Evolutionary conservation across 2,329 filamentous ascomycete species (phyloP), one percentile per base, ranked within the genome.

Genomic region (Fusarium zealandicum): DNA sequence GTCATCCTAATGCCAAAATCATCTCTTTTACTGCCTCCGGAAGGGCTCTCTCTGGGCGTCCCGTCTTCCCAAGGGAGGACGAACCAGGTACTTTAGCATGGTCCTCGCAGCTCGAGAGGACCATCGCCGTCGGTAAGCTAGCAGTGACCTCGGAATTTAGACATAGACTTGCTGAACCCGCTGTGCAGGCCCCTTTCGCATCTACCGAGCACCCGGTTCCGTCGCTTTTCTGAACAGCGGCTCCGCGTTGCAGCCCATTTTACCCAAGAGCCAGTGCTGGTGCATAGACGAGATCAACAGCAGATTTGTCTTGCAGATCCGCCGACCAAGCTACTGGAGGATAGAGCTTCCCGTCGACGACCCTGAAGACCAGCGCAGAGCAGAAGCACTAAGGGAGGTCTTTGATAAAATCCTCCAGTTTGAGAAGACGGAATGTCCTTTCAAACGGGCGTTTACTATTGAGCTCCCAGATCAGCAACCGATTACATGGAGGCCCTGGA

Each of bases 221-320:
- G 90, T 95, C 13, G 90, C 91, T 11, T 97, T 96, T 68, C 80
- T 97, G 9, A 93, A 90, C 73, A 96, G 92, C 60, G 90, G 90
- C 54, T 86, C 85, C 49, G 88, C 93, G 13, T 81, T 96, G 14
- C 90, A 95, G 67, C 90, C 93, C 10, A 95, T 97, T 58, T 77
- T 97, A 45, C 91, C 90, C 18, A 91, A 91, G 72, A 96, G 92
- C 53, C 92, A 96, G 73, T 96, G 90, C 70, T 97, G 93, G 93
- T 96, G 90, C 71, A 89, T 97, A 27, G 90, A 96, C 71, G 89
- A 91, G 51, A 83, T 87, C 50, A 89, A 89, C 33, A 92, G 80
- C 72, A 83, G 88, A 64, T 96, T 96, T 64, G 89, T 96, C n/a
- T 77, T 97, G 54, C 89, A 93, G 61, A 91, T 96, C 61, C 82